Evolutionary conservation across 1,139 yeast genomes (phyloP).

Genomic region (Pichia terricola): DNA sequence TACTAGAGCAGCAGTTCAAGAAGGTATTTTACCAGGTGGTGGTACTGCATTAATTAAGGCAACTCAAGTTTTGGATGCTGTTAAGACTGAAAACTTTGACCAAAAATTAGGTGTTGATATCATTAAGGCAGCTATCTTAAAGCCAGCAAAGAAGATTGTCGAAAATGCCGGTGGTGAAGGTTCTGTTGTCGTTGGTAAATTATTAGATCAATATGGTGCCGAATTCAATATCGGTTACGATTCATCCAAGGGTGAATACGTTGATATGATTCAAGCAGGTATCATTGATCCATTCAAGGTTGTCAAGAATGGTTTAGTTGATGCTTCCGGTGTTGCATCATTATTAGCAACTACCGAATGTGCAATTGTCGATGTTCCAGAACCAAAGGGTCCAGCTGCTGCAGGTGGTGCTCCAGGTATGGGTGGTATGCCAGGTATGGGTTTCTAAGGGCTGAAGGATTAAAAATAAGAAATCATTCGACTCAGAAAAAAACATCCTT

Average conservation of each 20-base stretch:
- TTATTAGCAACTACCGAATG: slow-evolving; percentile 97
- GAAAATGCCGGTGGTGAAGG: slow-evolving; percentile 99
- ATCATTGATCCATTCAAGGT: slow-evolving; percentile 99
- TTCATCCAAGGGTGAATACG: slow-evolving; percentile 87
- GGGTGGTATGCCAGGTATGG: slow-evolving; percentile 51
- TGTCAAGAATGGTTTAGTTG: slow-evolving; percentile 93
- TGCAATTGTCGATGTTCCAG: slow-evolving; percentile 96
- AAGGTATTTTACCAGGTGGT: slow-evolving; percentile 99
- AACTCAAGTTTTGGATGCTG: slow-evolving; percentile 66
- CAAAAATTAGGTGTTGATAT: slow-evolving; percentile 96
- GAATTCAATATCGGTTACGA: slow-evolving; percentile 92
- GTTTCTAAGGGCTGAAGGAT: slow-evolving; percentile 15
- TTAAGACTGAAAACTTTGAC: slow-evolving; percentile 87
- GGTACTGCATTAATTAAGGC: slow-evolving; percentile 99
- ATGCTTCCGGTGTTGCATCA: slow-evolving; percentile 97
- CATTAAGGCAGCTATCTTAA: slow-evolving; percentile 89
- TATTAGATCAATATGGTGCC: slow-evolving; percentile 68
- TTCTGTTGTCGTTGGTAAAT: slow-evolving; percentile 92
- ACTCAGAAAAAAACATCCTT: too few species aligned
- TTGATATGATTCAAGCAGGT: slow-evolving; percentile 96
- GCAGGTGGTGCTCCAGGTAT: slow-evolving; percentile 52
- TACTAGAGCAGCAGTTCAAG: slow-evolving; percentile 99
- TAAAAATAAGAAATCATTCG: too few species aligned
- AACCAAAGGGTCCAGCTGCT: slow-evolving; percentile 68
- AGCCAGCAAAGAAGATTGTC: slow-evolving; percentile 94